Evolutionary conservation across 352 stramenopile genomes (phyloP), one percentile per base, ranked within the genome.

Genomic region (Globisporangium takayamanum): DNA sequence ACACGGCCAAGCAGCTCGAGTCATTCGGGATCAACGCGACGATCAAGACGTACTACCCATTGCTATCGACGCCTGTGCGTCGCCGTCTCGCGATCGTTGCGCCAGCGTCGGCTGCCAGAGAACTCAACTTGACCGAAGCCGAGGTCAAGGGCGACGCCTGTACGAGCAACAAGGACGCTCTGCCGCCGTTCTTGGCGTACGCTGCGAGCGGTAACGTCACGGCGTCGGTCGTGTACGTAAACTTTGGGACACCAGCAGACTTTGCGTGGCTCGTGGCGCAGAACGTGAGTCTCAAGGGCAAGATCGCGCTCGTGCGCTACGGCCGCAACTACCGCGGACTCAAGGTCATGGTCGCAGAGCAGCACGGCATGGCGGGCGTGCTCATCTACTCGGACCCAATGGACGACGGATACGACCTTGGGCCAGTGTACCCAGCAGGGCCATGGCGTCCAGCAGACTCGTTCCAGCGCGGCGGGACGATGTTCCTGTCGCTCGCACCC

Each of bases 371-470:
- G 60, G 59, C 74, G 6, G 89, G 74, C 30, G 79, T 86, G 26
- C 64, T 97, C 0, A 95, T 97, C 63, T 97, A 95, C 67, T 94
- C 78, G 47, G 89, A 97, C 62, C 89, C 89, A 5, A 39, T 69
- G 10, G 78, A 97, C 37, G 89, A 97, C 63, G 89, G 88, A 5
- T 96, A 75, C 57, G 56, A 25, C 4, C 52, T 70, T 6, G 88
- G 87, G 5, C 53, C 66, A 14, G 78, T 80, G 1, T 97, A 96
- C 64, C 86, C 88, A 2, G 65, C 91, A 0, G 88, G 88, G 26
- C 80, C 78, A 2, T 97, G 85, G 84, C 70, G 89, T 22, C 84
- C 87, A 0, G 60, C 76, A 10, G 79, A 68, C 8, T 87, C 80
- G n/a, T 88, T 96, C 48, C 88, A 97, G 67, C 80, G 89, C 10